Percentiles rank a stretch among this genome's conserved stretches.
Conservation (phyloP, 2,329 filamentous ascomycete genomes). For the Ceratocystis harringtonii region DNA sequence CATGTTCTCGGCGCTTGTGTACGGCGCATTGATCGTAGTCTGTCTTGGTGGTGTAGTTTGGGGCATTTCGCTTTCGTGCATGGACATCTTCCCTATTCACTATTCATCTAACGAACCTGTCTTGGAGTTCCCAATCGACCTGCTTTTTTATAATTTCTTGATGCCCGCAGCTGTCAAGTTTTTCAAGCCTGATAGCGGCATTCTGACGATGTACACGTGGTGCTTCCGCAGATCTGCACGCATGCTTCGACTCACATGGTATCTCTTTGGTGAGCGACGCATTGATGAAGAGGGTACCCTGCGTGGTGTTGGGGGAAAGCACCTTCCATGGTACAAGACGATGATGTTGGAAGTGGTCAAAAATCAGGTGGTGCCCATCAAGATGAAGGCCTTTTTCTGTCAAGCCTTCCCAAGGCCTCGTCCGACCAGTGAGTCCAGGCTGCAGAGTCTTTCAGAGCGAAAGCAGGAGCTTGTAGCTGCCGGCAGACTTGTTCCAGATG, state of each 20-base stretch:
- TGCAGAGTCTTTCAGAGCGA: background rate
- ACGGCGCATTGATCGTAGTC: slow-evolving; percentile 79
- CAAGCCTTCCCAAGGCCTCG: background rate
- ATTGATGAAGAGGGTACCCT: slow-evolving; percentile 63
- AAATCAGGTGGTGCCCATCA: slow-evolving; percentile 31
- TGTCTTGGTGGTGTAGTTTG: slow-evolving; percentile 94
- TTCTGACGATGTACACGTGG: slow-evolving; percentile 83
- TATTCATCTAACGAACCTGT: slow-evolving; percentile 89
- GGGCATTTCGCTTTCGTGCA: slow-evolving; percentile 56
- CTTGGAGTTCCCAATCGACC: slow-evolving; percentile 83
- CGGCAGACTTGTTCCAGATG: slow-evolving; percentile 44
- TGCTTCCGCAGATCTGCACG: slow-evolving; percentile 86
- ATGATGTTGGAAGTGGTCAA: slow-evolving; percentile 28
- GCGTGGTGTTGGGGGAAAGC: slow-evolving; percentile 31
- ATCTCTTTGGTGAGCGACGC: slow-evolving; percentile 74
- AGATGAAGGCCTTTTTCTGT: slow-evolving; percentile 24
- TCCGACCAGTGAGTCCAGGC: background rate
- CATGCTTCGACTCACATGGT: slow-evolving; percentile 68
- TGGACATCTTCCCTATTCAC: slow-evolving; percentile 70
- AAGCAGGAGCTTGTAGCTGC: background rate
- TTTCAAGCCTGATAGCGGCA: slow-evolving; percentile 68
- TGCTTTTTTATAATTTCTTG: slow-evolving; percentile 92
- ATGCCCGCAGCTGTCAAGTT: slow-evolving; percentile 76
- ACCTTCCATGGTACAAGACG: slow-evolving; percentile 28
- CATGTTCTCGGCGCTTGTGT: slow-evolving; percentile 86